phyloP scores from a whole-genome alignment of 106 monocot genomes.

The Cymbidium sinense region DNA sequence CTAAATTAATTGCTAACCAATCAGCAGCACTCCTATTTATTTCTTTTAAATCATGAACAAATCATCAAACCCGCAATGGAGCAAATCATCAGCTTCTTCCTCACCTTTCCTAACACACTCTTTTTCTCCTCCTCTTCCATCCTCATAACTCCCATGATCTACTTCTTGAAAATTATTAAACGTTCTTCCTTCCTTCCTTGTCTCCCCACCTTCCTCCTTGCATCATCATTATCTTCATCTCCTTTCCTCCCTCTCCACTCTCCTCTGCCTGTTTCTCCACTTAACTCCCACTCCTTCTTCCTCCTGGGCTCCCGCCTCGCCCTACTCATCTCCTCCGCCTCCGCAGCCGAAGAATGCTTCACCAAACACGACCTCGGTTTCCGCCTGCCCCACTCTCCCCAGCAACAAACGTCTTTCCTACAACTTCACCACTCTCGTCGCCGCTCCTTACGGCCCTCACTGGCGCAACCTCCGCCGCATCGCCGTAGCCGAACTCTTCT shows the following conservation, averaged over 20 bases:
- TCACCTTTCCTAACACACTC: neutral
- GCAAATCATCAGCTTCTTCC: neutral
- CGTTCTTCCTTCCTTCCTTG: neutral
- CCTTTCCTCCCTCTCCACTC: slow-evolving; percentile 26
- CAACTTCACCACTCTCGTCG: slow-evolving; percentile 26
- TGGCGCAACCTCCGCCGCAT: slow-evolving; percentile 52
- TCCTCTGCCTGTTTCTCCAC: slow-evolving; percentile 16
- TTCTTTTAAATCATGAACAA: too few species aligned
- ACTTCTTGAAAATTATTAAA: neutral
- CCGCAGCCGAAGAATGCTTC: slow-evolving; percentile 43
- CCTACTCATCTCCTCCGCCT: slow-evolving; percentile 42
- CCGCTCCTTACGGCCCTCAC: slow-evolving; percentile 24
- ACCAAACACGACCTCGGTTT: slow-evolving; percentile 42
- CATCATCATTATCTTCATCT: slow-evolving; percentile 50
- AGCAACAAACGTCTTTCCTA: slow-evolving; percentile 16
- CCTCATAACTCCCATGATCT: neutral
- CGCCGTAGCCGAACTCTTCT: slow-evolving; percentile 28
- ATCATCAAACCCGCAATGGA: neutral
- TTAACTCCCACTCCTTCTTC: slow-evolving; percentile 30
- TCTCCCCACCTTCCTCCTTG: slow-evolving; percentile 18
- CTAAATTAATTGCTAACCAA: too few species aligned
- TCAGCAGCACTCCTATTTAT: too few species aligned
- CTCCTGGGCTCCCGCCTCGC: slow-evolving; percentile 36
- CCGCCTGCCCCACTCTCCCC: slow-evolving; percentile 31
- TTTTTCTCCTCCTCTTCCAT: neutral